Percentiles rank a stretch among this genome's conserved stretches.
These are phyloP conservation scores for Solanum chmielewskii DNA, from an alignment of 257 asterid species.

Conservation along the genomic window DNA sequence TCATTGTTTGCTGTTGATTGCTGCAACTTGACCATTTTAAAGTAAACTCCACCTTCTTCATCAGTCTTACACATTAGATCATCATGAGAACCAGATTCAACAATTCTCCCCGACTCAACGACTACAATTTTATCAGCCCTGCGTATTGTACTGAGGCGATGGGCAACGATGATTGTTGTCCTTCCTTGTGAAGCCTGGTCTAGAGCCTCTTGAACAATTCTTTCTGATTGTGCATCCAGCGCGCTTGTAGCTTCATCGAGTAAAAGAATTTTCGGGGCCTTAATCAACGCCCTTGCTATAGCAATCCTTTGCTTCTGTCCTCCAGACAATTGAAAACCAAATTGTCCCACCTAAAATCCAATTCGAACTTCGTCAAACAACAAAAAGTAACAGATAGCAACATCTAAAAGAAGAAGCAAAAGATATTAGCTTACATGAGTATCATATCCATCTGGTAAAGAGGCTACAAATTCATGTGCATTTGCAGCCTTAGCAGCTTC, in stretches of 20 bases:
- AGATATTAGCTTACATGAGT: slow-evolving; percentile 34
- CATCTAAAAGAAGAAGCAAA: not conserved
- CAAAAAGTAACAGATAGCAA: not conserved
- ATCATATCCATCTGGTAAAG: slow-evolving; percentile 51
- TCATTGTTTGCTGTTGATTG: slow-evolving; percentile 17
- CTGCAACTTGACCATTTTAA: slow-evolving; percentile 42
- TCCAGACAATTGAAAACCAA: slow-evolving; percentile 60
- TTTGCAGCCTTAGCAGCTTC: slow-evolving; percentile 58
- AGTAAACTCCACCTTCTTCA: slow-evolving; percentile 36
- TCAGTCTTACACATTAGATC: slow-evolving; percentile 27
- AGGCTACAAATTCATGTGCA: slow-evolving; percentile 55
- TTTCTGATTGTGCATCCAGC: slow-evolving; percentile 63
- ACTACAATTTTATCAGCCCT: slow-evolving; percentile 41
- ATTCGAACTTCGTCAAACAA: not conserved
- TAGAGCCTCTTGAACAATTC: slow-evolving; percentile 54
- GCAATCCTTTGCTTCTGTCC: slow-evolving; percentile 81
- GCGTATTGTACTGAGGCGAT: slow-evolving; percentile 52
- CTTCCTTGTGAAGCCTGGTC: slow-evolving; percentile 51
- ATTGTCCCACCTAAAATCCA: slow-evolving; percentile 60
- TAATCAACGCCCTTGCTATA: slow-evolving; percentile 62
- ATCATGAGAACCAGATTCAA: slow-evolving; percentile 60
- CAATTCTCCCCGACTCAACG: slow-evolving; percentile 42
- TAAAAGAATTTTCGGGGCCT: slow-evolving; percentile 52
- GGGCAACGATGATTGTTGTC: slow-evolving; percentile 61
- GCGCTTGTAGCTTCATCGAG: slow-evolving; percentile 90